Evolutionary conservation across 768 basidiomycete genomes (phyloP).

Genomic region (Chalciporus pseudorubinellus): DNA sequence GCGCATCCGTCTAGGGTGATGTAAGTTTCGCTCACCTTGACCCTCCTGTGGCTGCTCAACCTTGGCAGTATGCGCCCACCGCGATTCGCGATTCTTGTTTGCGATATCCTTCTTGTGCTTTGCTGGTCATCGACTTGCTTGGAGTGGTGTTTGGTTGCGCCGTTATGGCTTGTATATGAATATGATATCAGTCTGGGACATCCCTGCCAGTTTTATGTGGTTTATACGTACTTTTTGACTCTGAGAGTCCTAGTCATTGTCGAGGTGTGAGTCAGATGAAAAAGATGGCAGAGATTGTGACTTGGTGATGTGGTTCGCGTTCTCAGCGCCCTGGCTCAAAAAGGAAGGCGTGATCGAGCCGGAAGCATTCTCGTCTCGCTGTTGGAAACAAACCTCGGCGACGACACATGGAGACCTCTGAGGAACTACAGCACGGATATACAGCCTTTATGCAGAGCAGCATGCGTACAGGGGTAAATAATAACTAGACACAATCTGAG

Average conservation of each 20-base stretch:
- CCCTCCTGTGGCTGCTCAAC: slow-evolving; percentile 18
- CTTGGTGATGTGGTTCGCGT: background rate
- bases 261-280: slow-evolving; percentile 1
- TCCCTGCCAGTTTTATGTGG: slow-evolving; percentile 1
- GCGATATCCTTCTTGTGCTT: background rate
- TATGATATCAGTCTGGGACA: slow-evolving; percentile 21
- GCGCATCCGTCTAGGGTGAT: slow-evolving; percentile 28
- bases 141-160: background rate
- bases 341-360: background rate
- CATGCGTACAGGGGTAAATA: background rate
- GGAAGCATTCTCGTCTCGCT: no score
- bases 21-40: slow-evolving; percentile 23
- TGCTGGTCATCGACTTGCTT: background rate
- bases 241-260: slow-evolving; percentile 13
- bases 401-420: no score
- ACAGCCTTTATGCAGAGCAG: no score
- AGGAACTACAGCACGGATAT: no score
- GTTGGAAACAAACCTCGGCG: no score
- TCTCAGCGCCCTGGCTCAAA: background rate
- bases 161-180: slow-evolving; percentile 7
- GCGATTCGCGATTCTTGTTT: background rate
- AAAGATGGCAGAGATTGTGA: background rate
- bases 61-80: background rate
- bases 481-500: background rate
- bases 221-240: slow-evolving; percentile 17